Conservation (phyloP, 202 grass and related monocot species). For the Carex sylvatica region DNA sequence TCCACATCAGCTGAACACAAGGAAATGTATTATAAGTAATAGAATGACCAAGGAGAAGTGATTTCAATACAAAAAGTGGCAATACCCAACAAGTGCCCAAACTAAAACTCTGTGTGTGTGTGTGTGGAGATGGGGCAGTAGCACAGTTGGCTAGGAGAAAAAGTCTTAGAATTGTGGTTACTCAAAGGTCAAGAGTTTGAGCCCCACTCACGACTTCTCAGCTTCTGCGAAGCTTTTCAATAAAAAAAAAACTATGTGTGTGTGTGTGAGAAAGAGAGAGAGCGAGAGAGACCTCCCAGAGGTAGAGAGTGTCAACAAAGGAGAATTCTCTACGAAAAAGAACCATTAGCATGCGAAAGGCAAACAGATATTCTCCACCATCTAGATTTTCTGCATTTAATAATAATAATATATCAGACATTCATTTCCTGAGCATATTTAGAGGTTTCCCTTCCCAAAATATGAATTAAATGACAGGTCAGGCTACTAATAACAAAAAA, state of each 20-base stretch:
- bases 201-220: no score
- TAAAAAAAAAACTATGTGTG: not conserved
- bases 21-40: not conserved
- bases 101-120: not conserved
- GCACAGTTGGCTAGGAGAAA: no score
- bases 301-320: constrained; percentile 93
- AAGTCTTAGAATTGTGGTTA: no score
- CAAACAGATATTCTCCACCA: constrained; percentile 96
- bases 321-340: constrained; percentile 97
- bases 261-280: not conserved
- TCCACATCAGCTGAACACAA: constrained; percentile 89
- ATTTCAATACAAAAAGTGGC: constrained; percentile 62
- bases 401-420: constrained; percentile 31
- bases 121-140: no score
- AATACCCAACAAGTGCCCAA: not conserved
- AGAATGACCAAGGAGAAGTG: constrained; percentile 36
- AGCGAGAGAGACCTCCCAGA: constrained; percentile 85
- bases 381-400: constrained; percentile 83
- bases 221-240: no score
- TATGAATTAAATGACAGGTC: not conserved
- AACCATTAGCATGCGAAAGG: constrained; percentile 98
- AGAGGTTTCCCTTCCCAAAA: not conserved
- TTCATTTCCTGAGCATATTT: not conserved
- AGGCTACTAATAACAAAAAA: not conserved
- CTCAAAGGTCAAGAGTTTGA: no score